A percentile compares a stretch with the other conserved stretches of the same genome.
Conservation (phyloP, 257 asterid genomes). For the Ophiorrhiza pumila region DNA sequence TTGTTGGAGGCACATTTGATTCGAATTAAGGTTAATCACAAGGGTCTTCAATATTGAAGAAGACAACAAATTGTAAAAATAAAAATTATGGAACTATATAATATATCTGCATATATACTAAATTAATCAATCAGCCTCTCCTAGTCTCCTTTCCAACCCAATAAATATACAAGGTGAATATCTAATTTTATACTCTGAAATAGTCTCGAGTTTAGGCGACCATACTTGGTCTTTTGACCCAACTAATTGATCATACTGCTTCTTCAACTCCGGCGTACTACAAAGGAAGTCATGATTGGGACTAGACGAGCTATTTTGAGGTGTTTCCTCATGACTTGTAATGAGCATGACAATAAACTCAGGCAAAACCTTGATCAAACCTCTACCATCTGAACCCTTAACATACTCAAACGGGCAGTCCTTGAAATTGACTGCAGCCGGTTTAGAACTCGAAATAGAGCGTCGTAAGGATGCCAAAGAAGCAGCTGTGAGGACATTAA, state of each 20-base stretch:
- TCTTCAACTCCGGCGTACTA: slow-evolving; percentile 80
- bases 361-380: slow-evolving; percentile 54
- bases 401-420: slow-evolving; percentile 55
- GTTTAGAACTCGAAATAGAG: neutral
- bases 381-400: slow-evolving; percentile 62
- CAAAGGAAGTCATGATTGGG: slow-evolving; percentile 31
- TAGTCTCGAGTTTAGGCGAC: slow-evolving; percentile 84
- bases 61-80: too few relatives aligned
- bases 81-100: too few relatives aligned
- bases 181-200: slow-evolving; percentile 59
- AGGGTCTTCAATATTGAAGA: too few relatives aligned
- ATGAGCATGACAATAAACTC: slow-evolving; percentile 52
- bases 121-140: slow-evolving; percentile 42
- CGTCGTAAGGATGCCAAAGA: slow-evolving; percentile 41
- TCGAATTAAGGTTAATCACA: too few relatives aligned
- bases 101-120: neutral
- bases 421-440: slow-evolving; percentile 29
- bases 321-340: slow-evolving; percentile 9
- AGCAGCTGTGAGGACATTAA: slow-evolving; percentile 42
- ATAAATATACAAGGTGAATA: slow-evolving; percentile 66
- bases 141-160: slow-evolving; percentile 55
- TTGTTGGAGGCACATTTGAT: too few relatives aligned
- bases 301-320: neutral
- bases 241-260: slow-evolving; percentile 60
- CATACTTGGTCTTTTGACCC: slow-evolving; percentile 56